Percentiles rank a stretch among this genome's conserved stretches.
Conservation (phyloP, 805 yeast species). For the Yamadazyma nakazawae region DNA sequence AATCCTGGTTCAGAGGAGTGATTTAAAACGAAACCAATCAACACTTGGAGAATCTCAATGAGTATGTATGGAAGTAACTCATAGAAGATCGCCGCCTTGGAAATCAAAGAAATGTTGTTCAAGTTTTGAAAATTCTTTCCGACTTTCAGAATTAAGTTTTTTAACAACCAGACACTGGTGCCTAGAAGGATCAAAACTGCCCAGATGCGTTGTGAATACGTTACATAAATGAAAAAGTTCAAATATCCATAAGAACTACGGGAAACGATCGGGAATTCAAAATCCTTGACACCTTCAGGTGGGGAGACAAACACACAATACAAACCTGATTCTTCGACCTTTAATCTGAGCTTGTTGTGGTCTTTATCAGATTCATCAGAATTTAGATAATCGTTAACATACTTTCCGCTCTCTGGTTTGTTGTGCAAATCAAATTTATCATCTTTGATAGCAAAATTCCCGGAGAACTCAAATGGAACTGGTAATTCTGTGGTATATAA, state of each 20-base stretch:
- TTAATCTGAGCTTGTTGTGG: constrained; percentile 9
- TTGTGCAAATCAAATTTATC: constrained; percentile 7
- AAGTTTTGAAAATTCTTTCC: constrained; percentile 27
- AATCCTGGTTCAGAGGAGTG: constrained; percentile 2
- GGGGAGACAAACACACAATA: constrained; percentile 32
- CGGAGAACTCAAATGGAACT: constrained; percentile 11
- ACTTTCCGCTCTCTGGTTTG: neutral
- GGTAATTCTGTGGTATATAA: constrained; percentile 20
- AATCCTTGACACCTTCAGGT: constrained; percentile 11
- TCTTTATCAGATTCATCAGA: neutral
- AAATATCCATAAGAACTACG: constrained; percentile 26
- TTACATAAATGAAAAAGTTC: constrained; percentile 15
- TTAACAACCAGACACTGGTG: constrained; percentile 20
- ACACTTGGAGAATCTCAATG: neutral
- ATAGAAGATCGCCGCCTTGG: constrained; percentile 26
- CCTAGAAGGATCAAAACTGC: constrained; percentile 15
- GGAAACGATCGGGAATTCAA: constrained; percentile 20
- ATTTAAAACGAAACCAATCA: constrained; percentile 7
- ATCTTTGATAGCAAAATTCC: constrained; percentile 1
- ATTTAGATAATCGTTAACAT: constrained; percentile 3
- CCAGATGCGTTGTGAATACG: constrained; percentile 17
- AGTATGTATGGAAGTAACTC: constrained; percentile 20
- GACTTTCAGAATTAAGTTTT: constrained; percentile 23
- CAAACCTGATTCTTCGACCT: constrained; percentile 21
- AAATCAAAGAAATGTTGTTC: constrained; percentile 25